Evolutionary conservation across 2,329 filamentous ascomycete species (phyloP).

Genomic region (Erysiphe pulchra): DNA sequence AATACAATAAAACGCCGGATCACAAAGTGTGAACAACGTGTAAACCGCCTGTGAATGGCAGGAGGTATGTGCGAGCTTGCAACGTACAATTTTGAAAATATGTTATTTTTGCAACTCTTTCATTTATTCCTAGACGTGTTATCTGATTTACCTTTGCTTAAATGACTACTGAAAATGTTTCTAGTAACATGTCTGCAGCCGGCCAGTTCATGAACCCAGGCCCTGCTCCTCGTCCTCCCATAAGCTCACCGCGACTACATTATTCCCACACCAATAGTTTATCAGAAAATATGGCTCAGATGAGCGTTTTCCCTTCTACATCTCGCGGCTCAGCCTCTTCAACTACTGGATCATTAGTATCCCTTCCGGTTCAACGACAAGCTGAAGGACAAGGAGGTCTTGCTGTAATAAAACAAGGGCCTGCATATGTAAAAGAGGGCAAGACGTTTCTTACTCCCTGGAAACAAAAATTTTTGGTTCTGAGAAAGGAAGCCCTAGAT

Average conservation of each 20-base stretch:
- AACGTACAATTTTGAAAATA: neutral
- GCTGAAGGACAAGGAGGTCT: slow-evolving; percentile 39
- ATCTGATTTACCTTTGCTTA: neutral
- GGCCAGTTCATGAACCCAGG: slow-evolving; percentile 88
- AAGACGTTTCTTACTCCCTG: slow-evolving; percentile 59
- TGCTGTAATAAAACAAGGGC: slow-evolving; percentile 56
- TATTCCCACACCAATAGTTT: slow-evolving; percentile 50
- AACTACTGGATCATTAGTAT: slow-evolving; percentile 47
- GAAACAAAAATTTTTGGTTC: slow-evolving; percentile 78
- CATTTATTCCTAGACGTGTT: neutral
- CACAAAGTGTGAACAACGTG: neutral
- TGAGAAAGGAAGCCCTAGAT: slow-evolving; percentile 80
- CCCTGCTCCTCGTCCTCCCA: slow-evolving; percentile 73
- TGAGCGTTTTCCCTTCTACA: slow-evolving; percentile 46
- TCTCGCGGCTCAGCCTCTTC: slow-evolving; percentile 33
- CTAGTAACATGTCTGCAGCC: slow-evolving; percentile 26
- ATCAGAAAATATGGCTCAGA: slow-evolving; percentile 53
- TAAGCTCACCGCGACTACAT: slow-evolving; percentile 56
- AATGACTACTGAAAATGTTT: slow-evolving; percentile 4
- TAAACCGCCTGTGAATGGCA: neutral
- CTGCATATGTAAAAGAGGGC: slow-evolving; percentile 75
- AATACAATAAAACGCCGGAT: neutral
- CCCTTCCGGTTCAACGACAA: slow-evolving; percentile 37
- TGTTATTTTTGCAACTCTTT: neutral
- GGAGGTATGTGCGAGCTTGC: slow-evolving; percentile 1